These are phyloP conservation scores for Spencermartinsiella ligniputridi DNA, from an alignment of 1,139 yeast species.

Conservation along the genomic window DNA sequence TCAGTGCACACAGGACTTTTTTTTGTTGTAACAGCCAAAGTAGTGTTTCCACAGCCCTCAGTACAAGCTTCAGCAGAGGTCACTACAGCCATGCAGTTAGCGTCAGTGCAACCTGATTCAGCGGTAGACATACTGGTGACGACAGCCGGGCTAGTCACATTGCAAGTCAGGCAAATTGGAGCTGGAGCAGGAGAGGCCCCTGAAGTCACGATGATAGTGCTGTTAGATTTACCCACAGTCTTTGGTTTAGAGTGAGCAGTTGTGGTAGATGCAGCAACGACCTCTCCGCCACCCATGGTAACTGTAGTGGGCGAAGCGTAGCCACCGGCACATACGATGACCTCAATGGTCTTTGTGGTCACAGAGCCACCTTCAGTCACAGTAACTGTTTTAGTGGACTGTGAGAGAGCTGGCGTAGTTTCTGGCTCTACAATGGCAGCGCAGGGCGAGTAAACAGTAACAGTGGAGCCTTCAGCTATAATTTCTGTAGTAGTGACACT, in stretches of 20 bases:
- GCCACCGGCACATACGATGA: background rate
- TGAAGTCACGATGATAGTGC: background rate
- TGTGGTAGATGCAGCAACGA: background rate
- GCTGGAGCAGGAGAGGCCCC: background rate
- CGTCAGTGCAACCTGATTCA: background rate
- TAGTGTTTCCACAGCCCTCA: no score
- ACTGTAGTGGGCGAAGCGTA: constrained; percentile 1
- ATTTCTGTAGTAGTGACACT: constrained; percentile 4
- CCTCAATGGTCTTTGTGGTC: background rate
- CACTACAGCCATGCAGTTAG: no score
- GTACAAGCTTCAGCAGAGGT: no score
- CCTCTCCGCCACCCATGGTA: background rate
- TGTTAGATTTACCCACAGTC: background rate
- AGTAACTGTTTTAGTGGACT: constrained; percentile 3
- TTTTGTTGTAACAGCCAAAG: no score
- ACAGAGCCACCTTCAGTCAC: background rate
- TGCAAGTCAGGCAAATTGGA: background rate
- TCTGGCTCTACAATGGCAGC: constrained; percentile 9
- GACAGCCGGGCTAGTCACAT: background rate
- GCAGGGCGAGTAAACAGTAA: constrained; percentile 12
- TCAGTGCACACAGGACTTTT: no score
- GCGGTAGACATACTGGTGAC: background rate
- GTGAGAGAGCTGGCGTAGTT: constrained; percentile 11
- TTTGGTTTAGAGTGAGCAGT: no score
- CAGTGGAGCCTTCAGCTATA: constrained; percentile 6